phyloP scores from a whole-genome alignment of 495 filamentous ascomycete genomes.

The Penicillium silybi region DNA sequence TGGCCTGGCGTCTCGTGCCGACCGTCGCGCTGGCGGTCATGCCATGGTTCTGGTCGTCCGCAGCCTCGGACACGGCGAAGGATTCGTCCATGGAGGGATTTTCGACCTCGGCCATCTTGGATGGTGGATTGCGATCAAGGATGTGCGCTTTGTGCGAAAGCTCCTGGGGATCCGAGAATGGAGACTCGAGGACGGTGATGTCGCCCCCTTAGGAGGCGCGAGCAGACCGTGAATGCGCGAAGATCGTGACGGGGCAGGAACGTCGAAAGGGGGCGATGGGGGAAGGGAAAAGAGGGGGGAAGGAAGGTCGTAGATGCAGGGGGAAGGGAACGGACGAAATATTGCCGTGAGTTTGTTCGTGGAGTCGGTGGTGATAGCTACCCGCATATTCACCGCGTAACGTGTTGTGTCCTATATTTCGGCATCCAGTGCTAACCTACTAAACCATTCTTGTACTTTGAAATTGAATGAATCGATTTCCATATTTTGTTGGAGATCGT shows the following conservation, averaged over 20 bases:
- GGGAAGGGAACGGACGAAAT: constrained; percentile 20
- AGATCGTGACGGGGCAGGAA: constrained; percentile 5
- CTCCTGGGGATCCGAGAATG: constrained; percentile 5
- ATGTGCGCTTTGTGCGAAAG: constrained; percentile 5
- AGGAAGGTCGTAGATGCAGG: constrained; percentile 9
- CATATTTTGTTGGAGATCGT: too few species aligned
- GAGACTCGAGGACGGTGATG: constrained; percentile 8
- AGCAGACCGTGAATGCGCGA: constrained; percentile 8
- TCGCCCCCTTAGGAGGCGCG: constrained; percentile 21
- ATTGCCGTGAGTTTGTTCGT: constrained; percentile 12
- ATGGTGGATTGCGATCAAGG: constrained; percentile 3
- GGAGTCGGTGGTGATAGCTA: constrained; percentile 23
- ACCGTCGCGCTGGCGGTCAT: constrained; percentile 51
- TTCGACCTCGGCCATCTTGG: constrained; percentile 41
- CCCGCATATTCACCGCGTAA: constrained; percentile 16
- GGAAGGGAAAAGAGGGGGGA: constrained; percentile 12
- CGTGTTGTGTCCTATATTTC: background rate
- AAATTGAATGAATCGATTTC: too few species aligned
- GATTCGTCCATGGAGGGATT: constrained; percentile 43
- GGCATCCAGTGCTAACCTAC: too few species aligned
- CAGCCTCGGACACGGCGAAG: constrained; percentile 39
- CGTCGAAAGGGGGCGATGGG: constrained; percentile 9
- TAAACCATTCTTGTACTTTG: background rate
- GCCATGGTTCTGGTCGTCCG: constrained; percentile 45
- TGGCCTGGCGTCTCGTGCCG: constrained; percentile 61